phyloP scores from a whole-genome alignment of 352 stramenopile genomes.

The Pythium aristosporum region DNA sequence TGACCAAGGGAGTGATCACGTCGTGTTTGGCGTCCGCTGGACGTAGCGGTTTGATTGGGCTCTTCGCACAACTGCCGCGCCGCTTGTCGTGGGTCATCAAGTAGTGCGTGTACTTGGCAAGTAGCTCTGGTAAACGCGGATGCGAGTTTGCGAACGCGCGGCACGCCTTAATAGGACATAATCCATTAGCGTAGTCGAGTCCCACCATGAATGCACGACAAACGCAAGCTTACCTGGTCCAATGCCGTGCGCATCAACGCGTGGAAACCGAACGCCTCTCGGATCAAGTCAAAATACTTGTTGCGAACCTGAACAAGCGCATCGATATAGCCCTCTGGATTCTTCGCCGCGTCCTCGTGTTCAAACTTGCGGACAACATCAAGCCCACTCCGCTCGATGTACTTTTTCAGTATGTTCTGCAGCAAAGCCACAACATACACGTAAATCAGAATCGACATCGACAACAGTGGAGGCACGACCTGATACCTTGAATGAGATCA shows the following conservation, averaged over 20 bases:
- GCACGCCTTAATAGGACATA: slow-evolving; percentile 48
- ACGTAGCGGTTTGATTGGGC: slow-evolving; percentile 12
- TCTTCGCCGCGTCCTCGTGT: slow-evolving; percentile 75
- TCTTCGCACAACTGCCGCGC: slow-evolving; percentile 14
- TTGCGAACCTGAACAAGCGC: slow-evolving; percentile 80
- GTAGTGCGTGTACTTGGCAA: slow-evolving; percentile 85
- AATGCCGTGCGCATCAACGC: slow-evolving; percentile 80
- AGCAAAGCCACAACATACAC: neutral
- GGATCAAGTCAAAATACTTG: slow-evolving; percentile 82
- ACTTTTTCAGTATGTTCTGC: slow-evolving; percentile 86
- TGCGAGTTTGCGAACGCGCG: slow-evolving; percentile 84
- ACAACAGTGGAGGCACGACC: neutral
- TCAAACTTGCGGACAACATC: slow-evolving; percentile 81
- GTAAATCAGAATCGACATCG: neutral
- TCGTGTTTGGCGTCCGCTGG: neutral
- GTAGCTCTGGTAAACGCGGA: slow-evolving; percentile 66
- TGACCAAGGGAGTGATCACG: slow-evolving; percentile 30
- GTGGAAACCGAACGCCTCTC: slow-evolving; percentile 82
- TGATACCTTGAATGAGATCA: slow-evolving; percentile 79
- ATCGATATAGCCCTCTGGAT: slow-evolving; percentile 84
- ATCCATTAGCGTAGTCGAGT: neutral
- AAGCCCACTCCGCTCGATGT: slow-evolving; percentile 75
- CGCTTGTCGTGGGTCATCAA: slow-evolving; percentile 81
- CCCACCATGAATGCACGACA: neutral
- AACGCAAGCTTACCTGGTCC: slow-evolving; percentile 52